Percentiles rank a stretch among this genome's conserved stretches.
Evolutionary conservation across 768 basidiomycete genomes (phyloP).

Genomic region (Kwoniella botswanensis): DNA sequence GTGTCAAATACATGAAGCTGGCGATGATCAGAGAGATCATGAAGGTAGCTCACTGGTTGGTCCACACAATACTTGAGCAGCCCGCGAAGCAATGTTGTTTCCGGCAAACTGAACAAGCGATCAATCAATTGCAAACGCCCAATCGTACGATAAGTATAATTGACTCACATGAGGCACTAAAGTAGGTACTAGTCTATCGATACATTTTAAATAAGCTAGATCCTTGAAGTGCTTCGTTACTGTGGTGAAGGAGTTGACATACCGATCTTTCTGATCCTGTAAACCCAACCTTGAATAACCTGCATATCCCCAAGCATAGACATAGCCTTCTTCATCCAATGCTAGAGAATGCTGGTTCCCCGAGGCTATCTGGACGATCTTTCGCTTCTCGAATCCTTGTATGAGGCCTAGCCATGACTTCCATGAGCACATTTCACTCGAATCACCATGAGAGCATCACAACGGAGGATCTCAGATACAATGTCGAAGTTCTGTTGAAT

Average conservation of each 20-base stretch:
- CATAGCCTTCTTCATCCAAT: constrained; percentile 66
- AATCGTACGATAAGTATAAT: too few species aligned
- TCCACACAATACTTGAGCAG: constrained; percentile 71
- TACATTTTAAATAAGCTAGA: not conserved
- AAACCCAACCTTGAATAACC: constrained; percentile 85
- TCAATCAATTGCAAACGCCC: not conserved
- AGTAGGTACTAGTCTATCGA: constrained; percentile 68
- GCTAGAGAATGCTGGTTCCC: constrained; percentile 88
- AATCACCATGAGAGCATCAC: constrained; percentile 16
- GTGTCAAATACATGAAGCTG: not conserved
- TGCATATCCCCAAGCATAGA: constrained; percentile 53
- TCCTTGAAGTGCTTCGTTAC: constrained; percentile 1
- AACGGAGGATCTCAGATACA: not conserved
- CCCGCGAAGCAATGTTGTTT: constrained; percentile 69
- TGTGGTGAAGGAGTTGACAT: constrained; percentile 39
- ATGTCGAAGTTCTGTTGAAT: not conserved
- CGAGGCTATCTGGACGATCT: constrained; percentile 78
- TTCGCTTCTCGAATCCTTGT: constrained; percentile 71
- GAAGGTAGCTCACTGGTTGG: constrained; percentile 65
- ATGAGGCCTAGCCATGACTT: constrained; percentile 66
- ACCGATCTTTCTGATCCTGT: constrained; percentile 64
- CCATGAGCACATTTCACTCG: constrained; percentile 1
- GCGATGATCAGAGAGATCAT: too few species aligned
- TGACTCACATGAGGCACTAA: constrained; percentile 73
- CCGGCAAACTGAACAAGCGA: constrained; percentile 69